Evolutionary conservation across 2,329 filamentous ascomycete genomes (phyloP).

Genomic region (Mycocentrospora acerina): DNA sequence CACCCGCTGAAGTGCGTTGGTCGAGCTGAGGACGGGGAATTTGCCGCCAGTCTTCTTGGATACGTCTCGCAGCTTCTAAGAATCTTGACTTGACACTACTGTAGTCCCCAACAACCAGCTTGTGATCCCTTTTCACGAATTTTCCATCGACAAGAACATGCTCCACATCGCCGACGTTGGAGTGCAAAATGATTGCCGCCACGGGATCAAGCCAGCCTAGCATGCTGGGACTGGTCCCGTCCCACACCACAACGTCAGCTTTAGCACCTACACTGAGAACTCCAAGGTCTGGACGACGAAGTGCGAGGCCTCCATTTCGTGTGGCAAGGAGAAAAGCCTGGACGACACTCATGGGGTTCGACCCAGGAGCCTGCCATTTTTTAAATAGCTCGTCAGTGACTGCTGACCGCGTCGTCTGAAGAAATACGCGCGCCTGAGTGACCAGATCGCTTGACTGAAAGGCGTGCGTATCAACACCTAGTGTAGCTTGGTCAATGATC

Average conservation of each 20-base stretch:
- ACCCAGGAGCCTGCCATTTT: slow-evolving; percentile 47
- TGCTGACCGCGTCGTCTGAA: slow-evolving; percentile 49
- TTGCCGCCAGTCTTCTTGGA: slow-evolving; percentile 18
- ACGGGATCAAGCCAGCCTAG: slow-evolving; percentile 59
- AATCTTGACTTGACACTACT: slow-evolving; percentile 18
- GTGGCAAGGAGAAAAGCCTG: slow-evolving; percentile 61
- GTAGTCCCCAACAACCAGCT: slow-evolving; percentile 29
- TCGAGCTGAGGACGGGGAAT: slow-evolving; percentile 6
- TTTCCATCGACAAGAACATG: slow-evolving; percentile 54
- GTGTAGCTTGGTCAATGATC: slow-evolving; percentile 53
- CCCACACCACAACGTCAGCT: slow-evolving; percentile 57
- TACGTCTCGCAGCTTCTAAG: slow-evolving; percentile 18
- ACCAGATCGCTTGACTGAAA: slow-evolving; percentile 52
- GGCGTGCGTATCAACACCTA: slow-evolving; percentile 59
- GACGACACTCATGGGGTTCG: slow-evolving; percentile 55
- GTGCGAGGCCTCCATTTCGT: slow-evolving; percentile 53
- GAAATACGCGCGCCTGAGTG: slow-evolving; percentile 56
- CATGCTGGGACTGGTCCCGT: slow-evolving; percentile 52
- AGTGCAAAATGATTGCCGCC: slow-evolving; percentile 58
- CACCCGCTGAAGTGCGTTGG: background rate
- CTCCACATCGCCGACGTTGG: slow-evolving; percentile 55
- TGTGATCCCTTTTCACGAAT: slow-evolving; percentile 51
- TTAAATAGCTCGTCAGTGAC: slow-evolving; percentile 45
- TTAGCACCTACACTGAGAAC: slow-evolving; percentile 53
- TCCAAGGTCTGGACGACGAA: slow-evolving; percentile 55